These are phyloP conservation scores for Dactylella cylindrospora DNA, from an alignment of 2,329 filamentous ascomycete genomes.

Conservation along the genomic window DNA sequence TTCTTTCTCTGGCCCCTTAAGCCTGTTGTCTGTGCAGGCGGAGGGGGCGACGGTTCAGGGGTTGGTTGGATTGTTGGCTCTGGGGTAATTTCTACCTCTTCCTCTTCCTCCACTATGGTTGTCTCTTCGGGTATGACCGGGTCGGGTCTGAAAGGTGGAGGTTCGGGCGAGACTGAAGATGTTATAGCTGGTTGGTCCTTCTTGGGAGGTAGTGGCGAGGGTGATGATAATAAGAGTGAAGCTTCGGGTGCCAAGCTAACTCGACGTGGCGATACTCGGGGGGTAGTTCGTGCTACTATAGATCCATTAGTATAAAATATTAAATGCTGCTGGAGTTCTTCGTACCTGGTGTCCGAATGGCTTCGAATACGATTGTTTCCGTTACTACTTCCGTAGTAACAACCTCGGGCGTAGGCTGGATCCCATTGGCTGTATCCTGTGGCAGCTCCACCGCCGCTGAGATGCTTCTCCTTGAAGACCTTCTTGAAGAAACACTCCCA, in stretches of 20 bases:
- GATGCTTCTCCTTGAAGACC: constrained; percentile 20
- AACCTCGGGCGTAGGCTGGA: constrained; percentile 11
- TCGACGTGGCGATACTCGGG: constrained; percentile 13
- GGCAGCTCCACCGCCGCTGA: constrained; percentile 15
- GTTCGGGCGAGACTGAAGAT: constrained; percentile 37
- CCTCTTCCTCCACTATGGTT: too few relatives aligned
- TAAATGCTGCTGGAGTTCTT: not conserved
- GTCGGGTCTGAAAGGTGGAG: constrained; percentile 19
- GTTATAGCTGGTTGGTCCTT: constrained; percentile 11
- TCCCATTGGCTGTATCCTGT: constrained; percentile 5
- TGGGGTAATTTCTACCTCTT: constrained; percentile 20
- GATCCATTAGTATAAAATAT: not conserved
- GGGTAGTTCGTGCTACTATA: constrained; percentile 14
- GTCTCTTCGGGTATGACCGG: constrained; percentile 8
- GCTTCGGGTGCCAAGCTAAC: constrained; percentile 16
- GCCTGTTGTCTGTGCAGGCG: constrained; percentile 7
- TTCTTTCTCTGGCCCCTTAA: constrained; percentile 5
- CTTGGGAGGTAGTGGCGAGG: constrained; percentile 26
- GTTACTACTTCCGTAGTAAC: not conserved
- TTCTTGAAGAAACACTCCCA: constrained; percentile 13
- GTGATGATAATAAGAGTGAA: constrained; percentile 15
- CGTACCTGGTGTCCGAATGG: constrained; percentile 22
- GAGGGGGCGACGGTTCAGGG: not conserved
- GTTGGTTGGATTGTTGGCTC: constrained; percentile 3
- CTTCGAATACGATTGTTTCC: not conserved